These are phyloP conservation scores for Scytalidium lignicola DNA, from an alignment of 2,329 filamentous ascomycete species.

Conservation along the genomic window DNA sequence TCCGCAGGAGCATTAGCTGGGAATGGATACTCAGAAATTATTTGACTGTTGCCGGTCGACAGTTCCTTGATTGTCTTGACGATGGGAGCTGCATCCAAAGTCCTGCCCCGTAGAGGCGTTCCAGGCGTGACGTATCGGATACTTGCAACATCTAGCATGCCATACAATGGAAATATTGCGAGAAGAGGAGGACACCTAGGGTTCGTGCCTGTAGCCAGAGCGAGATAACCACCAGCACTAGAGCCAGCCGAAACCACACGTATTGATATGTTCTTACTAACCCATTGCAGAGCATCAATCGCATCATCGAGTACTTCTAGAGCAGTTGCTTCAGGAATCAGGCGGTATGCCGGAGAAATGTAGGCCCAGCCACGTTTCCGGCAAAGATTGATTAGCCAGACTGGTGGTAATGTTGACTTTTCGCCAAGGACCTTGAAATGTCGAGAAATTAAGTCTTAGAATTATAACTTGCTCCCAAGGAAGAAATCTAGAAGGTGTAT, in stretches of 20 bases:
- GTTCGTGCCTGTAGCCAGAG: conserved; percentile 7
- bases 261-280: conserved; percentile 15
- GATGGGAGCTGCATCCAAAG: background rate
- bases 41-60: background rate
- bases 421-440: background rate
- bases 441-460: background rate
- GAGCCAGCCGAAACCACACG: conserved; percentile 11
- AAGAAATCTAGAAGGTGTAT: too few species aligned
- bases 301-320: conserved; percentile 42
- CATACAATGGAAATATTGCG: conserved; percentile 1
- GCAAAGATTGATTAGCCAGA: conserved; percentile 12
- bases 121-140: background rate
- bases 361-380: conserved; percentile 9
- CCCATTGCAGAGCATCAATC: conserved; percentile 42
- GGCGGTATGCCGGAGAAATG: conserved; percentile 38
- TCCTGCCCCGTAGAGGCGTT: background rate
- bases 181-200: conserved; percentile 2
- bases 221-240: conserved; percentile 13
- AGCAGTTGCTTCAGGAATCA: conserved; percentile 41
- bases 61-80: background rate
- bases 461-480: too few species aligned
- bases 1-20: background rate
- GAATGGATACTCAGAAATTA: background rate
- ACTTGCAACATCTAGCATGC: background rate
- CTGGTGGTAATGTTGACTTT: conserved; percentile 1